Base-by-base conservation (phyloP, 352 stramenopile genomes). In the Pelagophyceae sp. region DNA sequence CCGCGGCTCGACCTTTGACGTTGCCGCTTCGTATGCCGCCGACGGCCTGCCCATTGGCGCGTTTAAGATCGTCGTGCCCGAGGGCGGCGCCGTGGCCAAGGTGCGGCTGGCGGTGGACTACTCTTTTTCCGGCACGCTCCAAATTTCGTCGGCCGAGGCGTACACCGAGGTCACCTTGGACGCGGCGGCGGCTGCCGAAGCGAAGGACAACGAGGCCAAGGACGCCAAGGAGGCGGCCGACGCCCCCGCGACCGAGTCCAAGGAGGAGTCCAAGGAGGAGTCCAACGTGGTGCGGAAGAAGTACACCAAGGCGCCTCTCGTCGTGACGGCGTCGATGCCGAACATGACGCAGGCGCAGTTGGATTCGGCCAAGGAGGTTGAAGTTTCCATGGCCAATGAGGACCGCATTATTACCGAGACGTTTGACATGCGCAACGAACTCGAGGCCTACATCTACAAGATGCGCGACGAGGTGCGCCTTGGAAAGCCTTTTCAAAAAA, bases 361-460 rank as follows among this genome's bases (percentile, higher is more conserved):
- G 64, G 85, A 90, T 69, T 86, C 83, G 63, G 81, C 83, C 63
- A 84, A 88, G 45, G 92, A 97, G 83, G 86, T 91, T 75, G 95
- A 98, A 86, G 89, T 97, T 23, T 87, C 90, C 64, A 98, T 98
- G 94, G 90, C 94, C 29, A 87, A 96, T 83, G 88, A 96, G 83
- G 95, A 99, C 83, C 91, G 93, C 76, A 85, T 98, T 45, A 94
- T 98, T 29, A 85, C 91, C 65, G 95, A 99, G 85, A 99, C 96
- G 33, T 90, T 94, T 74, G 97, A 99, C 87, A 99, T 97, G 87
- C 89, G 95, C 79, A 99, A 99, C 85, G 96, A 99, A 82, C 88
- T 99, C 38, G 96, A 99, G 84, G 96, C 91, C 60, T 99, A 99
- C 84, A 95, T 99, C 82, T 99, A 99, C 87, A 90, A 95, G 82